Evolutionary conservation across 345 rosid genomes (phyloP), one percentile per base, ranked within the genome.

Genomic region (Corymbia maculata): DNA sequence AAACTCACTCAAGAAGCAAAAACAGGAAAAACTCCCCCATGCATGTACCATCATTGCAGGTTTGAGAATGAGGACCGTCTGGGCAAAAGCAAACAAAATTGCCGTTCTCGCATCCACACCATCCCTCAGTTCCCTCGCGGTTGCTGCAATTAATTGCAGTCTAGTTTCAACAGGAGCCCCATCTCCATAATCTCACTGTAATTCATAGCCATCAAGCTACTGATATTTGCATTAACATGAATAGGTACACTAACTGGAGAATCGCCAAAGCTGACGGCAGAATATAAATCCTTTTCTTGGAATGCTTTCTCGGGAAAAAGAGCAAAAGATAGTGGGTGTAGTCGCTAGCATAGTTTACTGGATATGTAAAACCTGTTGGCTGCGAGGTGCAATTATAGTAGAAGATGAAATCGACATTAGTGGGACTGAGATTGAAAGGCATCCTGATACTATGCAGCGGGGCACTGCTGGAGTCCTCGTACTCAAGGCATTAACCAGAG

Each of bases 151-250:
- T 87, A 53, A 88, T 90, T 88, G 92, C 94, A 86, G 86, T 88
- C 94, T 94, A 95, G 13, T n/a, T 90, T 93, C 95, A 96, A 86
- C 86, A 92, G 66, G 86, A 95, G 92, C 22, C 97, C 98, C 88
- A 49, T 91, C 90, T 88, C 91, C 92, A 94, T 88, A 88, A 95
- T 88, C 32, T 92, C 92, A 45, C 28, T 68, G 61, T 92, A 95
- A 89, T 87, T 87, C 92, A 89, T 89, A 3, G 7, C 5, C 50
- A 6, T 7, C 14, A 85, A 24, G 49, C 66, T 70, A 51, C 14
- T 55, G 32, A 57, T 26, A 88, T 66, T 89, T 61, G 13, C 55
- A 32, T 86, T 85, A 12, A 12, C 21, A 21, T 30, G 86, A 86
- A 86, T 53, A 8, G 95, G 95, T 32, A 90, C 88, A 51, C 88